Percentiles rank a stretch among this genome's conserved stretches.
phyloP scores from a whole-genome alignment of 331 rosid genomes.

The Cydonia oblonga region DNA sequence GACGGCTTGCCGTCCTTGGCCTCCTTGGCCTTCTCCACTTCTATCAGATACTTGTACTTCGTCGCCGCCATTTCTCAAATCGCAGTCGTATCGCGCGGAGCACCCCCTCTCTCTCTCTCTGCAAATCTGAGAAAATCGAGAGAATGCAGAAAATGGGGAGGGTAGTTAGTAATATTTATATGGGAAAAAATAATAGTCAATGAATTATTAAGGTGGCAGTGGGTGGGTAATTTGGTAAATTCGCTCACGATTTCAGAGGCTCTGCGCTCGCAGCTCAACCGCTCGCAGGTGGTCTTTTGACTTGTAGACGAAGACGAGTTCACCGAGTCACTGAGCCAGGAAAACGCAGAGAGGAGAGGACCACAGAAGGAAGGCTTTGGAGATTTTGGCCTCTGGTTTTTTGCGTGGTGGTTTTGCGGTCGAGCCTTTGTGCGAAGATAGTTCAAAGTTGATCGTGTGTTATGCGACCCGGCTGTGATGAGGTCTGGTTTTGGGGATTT shows the following conservation, averaged over 20 bases:
- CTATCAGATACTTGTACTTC: constrained; percentile 39
- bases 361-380: background rate
- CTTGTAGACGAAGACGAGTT: background rate
- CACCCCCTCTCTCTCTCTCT: background rate
- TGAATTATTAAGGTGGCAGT: background rate
- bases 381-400: background rate
- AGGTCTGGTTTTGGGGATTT: background rate
- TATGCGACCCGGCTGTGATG: background rate
- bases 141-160: background rate
- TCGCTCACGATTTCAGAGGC: background rate
- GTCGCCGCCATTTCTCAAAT: constrained; percentile 31
- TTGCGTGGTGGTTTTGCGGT: background rate
- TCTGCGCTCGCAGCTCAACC: background rate
- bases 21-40: constrained; percentile 57
- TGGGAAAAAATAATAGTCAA: background rate
- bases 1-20: constrained; percentile 58
- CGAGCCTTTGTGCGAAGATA: background rate
- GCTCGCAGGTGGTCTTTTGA: background rate
- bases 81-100: background rate
- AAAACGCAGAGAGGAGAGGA: background rate
- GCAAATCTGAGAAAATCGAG: background rate
- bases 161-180: background rate
- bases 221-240: background rate
- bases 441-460: background rate
- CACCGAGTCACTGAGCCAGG: background rate